A percentile compares a stretch with the other conserved stretches of the same genome.
phyloP scores from a whole-genome alignment of 768 basidiomycete genomes.

The Suillus sp. region DNA sequence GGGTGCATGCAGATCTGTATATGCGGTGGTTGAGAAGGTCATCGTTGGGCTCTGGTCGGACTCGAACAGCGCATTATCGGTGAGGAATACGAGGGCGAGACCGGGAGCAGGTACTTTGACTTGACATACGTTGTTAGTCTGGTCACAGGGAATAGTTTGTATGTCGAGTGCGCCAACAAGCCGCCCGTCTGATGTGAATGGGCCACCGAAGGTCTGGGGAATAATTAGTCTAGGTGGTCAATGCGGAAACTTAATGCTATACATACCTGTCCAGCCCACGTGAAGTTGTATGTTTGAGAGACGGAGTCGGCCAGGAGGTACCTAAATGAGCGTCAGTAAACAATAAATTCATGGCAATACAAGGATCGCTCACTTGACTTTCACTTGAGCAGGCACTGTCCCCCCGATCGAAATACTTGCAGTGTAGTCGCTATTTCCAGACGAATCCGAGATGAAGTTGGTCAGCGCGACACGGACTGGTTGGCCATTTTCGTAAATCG shows the following conservation, averaged over 20 bases:
- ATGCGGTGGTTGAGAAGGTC: conserved; percentile 60
- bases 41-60: conserved; percentile 35
- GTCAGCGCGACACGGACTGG: conserved; percentile 66
- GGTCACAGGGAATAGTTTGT: conserved; percentile 61
- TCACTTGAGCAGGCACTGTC: conserved; percentile 48
- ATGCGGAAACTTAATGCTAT: neutral
- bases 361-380: conserved; percentile 48
- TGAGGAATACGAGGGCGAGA: conserved; percentile 76
- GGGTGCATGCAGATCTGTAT: conserved; percentile 51
- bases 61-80: conserved; percentile 40
- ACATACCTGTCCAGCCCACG: conserved; percentile 75
- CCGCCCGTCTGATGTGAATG: conserved; percentile 69
- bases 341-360: neutral
- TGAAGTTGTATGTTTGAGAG: conserved; percentile 62
- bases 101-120: conserved; percentile 70
- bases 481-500: conserved; percentile 70
- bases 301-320: conserved; percentile 61
- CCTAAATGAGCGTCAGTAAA: conserved; percentile 30
- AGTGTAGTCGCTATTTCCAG: conserved; percentile 55
- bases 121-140: conserved; percentile 51
- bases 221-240: conserved; percentile 1
- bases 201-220: conserved; percentile 58
- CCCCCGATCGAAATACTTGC: conserved; percentile 52
- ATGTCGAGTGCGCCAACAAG: conserved; percentile 56
- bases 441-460: conserved; percentile 68